These are phyloP conservation scores for Pulveroboletus sp. DNA, from an alignment of 768 basidiomycete species.

Conservation along the genomic window DNA sequence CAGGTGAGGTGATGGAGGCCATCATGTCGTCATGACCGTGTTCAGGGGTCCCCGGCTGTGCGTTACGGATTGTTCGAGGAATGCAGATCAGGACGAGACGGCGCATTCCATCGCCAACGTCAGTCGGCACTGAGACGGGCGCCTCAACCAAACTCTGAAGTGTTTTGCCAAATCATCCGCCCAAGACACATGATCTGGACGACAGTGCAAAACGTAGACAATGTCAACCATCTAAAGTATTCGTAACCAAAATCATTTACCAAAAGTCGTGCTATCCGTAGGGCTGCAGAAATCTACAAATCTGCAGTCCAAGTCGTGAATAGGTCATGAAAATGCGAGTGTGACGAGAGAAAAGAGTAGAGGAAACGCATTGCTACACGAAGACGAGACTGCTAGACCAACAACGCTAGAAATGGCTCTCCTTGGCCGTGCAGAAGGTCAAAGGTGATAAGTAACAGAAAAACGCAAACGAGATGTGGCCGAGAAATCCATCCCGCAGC, in stretches of 20 bases:
- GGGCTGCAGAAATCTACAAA: conserved; percentile 31
- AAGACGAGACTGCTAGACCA: conserved; percentile 25
- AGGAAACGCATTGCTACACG: conserved; percentile 35
- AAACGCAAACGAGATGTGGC: conserved; percentile 19
- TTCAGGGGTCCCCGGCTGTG: too few species aligned
- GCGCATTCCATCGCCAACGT: too few species aligned
- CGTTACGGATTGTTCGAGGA: too few species aligned
- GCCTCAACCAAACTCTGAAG: too few species aligned
- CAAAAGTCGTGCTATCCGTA: conserved; percentile 15
- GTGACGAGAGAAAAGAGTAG: conserved; percentile 10
- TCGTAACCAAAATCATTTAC: conserved; percentile 24
- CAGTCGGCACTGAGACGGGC: background rate
- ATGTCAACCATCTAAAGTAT: conserved; percentile 20
- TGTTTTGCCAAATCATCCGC: conserved; percentile 10
- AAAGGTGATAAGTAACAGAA: conserved; percentile 33
- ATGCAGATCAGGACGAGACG: too few species aligned
- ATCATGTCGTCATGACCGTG: too few species aligned
- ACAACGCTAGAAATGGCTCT: conserved; percentile 29
- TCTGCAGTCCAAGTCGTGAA: conserved; percentile 20
- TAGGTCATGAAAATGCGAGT: conserved; percentile 11
- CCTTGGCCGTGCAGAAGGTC: conserved; percentile 32
- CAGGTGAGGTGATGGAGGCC: too few species aligned
- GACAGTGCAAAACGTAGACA: conserved; percentile 2
- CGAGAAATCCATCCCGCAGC: conserved; percentile 32
- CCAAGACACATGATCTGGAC: background rate